Evolutionary conservation across 805 yeast genomes (phyloP).

Genomic region (Yamadazyma ubonensis): DNA sequence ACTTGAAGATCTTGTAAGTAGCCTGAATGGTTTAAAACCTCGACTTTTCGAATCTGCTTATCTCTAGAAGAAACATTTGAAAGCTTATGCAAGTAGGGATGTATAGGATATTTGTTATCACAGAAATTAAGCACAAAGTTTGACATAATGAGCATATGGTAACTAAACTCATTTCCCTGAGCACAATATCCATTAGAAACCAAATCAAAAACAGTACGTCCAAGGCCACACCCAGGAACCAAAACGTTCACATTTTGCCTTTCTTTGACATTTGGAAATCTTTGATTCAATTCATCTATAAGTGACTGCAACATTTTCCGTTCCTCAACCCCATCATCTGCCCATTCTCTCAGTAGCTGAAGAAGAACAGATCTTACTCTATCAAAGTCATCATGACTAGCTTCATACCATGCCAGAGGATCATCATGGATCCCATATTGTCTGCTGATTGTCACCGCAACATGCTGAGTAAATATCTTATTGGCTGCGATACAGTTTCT

Average conservation of each 20-base stretch:
- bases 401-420: slow-evolving; percentile 42
- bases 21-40: slow-evolving; percentile 46
- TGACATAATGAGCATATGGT: slow-evolving; percentile 61
- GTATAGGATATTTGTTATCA: slow-evolving; percentile 37
- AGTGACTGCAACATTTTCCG: slow-evolving; percentile 43
- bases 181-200: slow-evolving; percentile 54
- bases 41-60: slow-evolving; percentile 50
- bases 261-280: slow-evolving; percentile 32
- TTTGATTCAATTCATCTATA: slow-evolving; percentile 28
- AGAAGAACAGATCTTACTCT: slow-evolving; percentile 57
- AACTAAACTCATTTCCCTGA: slow-evolving; percentile 68
- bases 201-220: slow-evolving; percentile 56
- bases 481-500: slow-evolving; percentile 46
- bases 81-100: slow-evolving; percentile 55
- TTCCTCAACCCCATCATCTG: slow-evolving; percentile 49
- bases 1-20: neutral
- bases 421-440: slow-evolving; percentile 50
- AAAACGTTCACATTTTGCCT: slow-evolving; percentile 46
- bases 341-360: slow-evolving; percentile 65
- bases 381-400: slow-evolving; percentile 46
- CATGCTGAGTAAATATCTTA: slow-evolving; percentile 38
- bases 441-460: slow-evolving; percentile 44
- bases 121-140: slow-evolving; percentile 53
- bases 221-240: slow-evolving; percentile 67
- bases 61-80: slow-evolving; percentile 45